These are phyloP conservation scores for Chenopodium quinoa DNA, from an alignment of 148 eudicot genomes.

Conservation along the genomic window DNA sequence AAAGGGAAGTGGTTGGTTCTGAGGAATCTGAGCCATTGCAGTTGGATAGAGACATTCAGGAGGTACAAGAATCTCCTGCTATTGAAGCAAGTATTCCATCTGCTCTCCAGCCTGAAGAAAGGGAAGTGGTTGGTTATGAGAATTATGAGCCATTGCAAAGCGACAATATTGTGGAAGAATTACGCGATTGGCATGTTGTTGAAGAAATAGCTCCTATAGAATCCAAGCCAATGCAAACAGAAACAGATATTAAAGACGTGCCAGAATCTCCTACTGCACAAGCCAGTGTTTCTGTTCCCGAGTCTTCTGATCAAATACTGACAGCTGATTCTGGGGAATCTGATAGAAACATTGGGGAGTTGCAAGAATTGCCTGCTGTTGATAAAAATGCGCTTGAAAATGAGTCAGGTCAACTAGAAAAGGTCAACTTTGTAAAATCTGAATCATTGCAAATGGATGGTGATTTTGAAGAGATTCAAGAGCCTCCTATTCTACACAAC, in stretches of 20 bases:
- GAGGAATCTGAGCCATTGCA: constrained; percentile 2
- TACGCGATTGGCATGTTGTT: constrained; percentile 16
- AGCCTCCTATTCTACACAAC: constrained; percentile 6
- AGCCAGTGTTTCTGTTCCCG: neutral
- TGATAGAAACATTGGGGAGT: neutral
- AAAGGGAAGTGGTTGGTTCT: neutral
- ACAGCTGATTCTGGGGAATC: neutral
- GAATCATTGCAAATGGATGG: neutral
- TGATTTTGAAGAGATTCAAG: constrained; percentile 3
- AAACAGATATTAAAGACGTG: neutral
- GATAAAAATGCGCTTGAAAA: neutral
- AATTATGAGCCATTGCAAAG: neutral
- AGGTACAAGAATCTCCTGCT: constrained; percentile 6
- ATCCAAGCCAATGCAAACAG: neutral
- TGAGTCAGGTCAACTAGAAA: constrained; percentile 11
- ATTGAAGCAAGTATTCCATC: neutral
- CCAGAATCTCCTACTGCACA: neutral
- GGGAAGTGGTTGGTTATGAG: neutral
- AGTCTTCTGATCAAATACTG: constrained; percentile 6
- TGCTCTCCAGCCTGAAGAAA: constrained; percentile 4
- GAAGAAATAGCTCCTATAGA: constrained; percentile 10
- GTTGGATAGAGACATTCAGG: neutral
- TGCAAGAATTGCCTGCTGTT: constrained; percentile 10
- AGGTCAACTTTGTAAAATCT: neutral
- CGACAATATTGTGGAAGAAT: neutral